phyloP scores from a whole-genome alignment of 2,329 filamentous ascomycete species.

The Aureobasidium melanogenum region DNA sequence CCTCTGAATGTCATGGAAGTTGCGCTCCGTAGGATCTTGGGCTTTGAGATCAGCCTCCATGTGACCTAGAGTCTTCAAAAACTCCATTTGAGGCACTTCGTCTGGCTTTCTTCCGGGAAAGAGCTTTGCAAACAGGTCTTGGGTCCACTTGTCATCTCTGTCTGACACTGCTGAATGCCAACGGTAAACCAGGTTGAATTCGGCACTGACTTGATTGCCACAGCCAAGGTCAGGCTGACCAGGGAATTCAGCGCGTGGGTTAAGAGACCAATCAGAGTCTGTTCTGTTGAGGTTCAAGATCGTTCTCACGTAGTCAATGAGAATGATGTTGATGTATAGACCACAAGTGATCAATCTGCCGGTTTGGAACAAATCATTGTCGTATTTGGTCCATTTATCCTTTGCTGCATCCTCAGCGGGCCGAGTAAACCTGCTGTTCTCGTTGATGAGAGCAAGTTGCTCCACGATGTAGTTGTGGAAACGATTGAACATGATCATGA shows the following conservation, averaged over 20 bases:
- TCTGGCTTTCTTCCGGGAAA: slow-evolving; percentile 18
- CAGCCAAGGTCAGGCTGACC: slow-evolving; percentile 32
- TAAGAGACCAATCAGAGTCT: slow-evolving; percentile 36
- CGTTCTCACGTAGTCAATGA: slow-evolving; percentile 46
- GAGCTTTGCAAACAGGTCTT: slow-evolving; percentile 29
- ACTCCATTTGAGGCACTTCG: slow-evolving; percentile 18
- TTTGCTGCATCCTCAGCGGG: slow-evolving; percentile 44
- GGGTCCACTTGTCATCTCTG: slow-evolving; percentile 38
- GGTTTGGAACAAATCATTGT: slow-evolving; percentile 44
- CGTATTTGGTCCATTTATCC: slow-evolving; percentile 26
- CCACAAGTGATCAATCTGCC: slow-evolving; percentile 44
- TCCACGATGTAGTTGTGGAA: slow-evolving; percentile 84
- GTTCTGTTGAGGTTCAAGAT: slow-evolving; percentile 40
- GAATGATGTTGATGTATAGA: slow-evolving; percentile 45
- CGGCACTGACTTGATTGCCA: slow-evolving; percentile 44
- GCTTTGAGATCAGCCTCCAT: slow-evolving; percentile 22
- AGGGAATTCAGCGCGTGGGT: slow-evolving; percentile 32
- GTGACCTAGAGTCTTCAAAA: slow-evolving; percentile 23
- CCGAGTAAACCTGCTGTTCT: slow-evolving; percentile 65
- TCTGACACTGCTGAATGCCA: slow-evolving; percentile 39
- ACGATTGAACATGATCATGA: slow-evolving; percentile 58
- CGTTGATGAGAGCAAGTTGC: slow-evolving; percentile 77
- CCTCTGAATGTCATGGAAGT: slow-evolving; percentile 25
- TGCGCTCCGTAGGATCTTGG: slow-evolving; percentile 23
- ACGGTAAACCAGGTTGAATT: slow-evolving; percentile 47